Conservation (phyloP, 1,284 basidiomycete species). For the Mycosarcoma maydis region DNA sequence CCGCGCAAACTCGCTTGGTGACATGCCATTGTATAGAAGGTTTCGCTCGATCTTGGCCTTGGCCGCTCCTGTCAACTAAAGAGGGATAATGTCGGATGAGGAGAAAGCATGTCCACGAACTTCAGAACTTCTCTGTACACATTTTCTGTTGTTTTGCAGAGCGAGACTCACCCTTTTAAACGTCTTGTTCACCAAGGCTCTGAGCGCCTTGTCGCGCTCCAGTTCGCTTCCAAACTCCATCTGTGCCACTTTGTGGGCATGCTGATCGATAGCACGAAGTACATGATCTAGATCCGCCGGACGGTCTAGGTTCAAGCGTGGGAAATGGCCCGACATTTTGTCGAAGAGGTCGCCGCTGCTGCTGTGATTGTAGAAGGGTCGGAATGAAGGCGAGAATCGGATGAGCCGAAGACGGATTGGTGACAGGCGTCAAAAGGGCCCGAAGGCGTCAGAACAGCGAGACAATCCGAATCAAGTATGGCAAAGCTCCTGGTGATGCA, state of each 20-base stretch:
- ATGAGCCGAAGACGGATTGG: neutral
- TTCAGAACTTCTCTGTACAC: neutral
- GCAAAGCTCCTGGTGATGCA: neutral
- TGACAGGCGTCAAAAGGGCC: neutral
- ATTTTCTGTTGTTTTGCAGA: neutral
- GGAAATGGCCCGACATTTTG: conserved; percentile 43
- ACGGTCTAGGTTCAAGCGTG: conserved; percentile 31
- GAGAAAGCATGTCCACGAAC: neutral
- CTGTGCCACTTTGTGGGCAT: conserved; percentile 41
- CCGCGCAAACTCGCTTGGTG: conserved; percentile 25
- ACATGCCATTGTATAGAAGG: conserved; percentile 41
- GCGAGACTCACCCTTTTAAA: conserved; percentile 28
- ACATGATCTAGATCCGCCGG: conserved; percentile 43
- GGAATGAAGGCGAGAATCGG: neutral
- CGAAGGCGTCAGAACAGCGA: conserved; percentile 1
- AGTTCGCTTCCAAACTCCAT: conserved; percentile 49
- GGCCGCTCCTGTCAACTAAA: conserved; percentile 33
- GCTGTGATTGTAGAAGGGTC: neutral
- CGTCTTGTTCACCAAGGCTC: conserved; percentile 29
- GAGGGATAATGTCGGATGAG: neutral
- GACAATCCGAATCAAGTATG: neutral
- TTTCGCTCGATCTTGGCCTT: conserved; percentile 44
- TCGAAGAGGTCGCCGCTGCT: neutral
- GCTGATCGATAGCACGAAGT: conserved; percentile 20
- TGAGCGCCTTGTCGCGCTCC: conserved; percentile 35